phyloP scores from a whole-genome alignment of 208 protist species.

The Acanthamoeba comandoni region DNA sequence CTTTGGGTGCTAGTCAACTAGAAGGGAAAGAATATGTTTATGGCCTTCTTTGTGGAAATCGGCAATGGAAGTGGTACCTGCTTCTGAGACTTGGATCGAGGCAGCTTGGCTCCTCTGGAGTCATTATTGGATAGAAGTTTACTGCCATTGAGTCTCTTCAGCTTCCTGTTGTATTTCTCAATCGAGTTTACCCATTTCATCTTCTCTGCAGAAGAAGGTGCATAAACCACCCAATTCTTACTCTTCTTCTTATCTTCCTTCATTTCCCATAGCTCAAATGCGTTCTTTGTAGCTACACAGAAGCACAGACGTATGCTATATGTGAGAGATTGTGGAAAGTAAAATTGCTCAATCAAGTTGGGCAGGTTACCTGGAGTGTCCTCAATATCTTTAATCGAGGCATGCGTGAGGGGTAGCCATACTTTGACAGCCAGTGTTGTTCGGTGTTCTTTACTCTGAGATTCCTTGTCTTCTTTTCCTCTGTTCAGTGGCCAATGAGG shows the following conservation, averaged over 20 bases:
- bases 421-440: no score
- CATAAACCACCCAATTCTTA: conserved; percentile 60
- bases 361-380: conserved; percentile 18
- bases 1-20: no score
- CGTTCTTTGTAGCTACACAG: conserved; percentile 22
- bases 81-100: no score
- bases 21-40: no score
- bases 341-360: background rate
- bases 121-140: no score
- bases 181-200: conserved; percentile 28
- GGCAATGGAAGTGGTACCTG: no score
- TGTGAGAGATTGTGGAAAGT: conserved; percentile 2
- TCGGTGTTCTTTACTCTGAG: no score
- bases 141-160: no score
- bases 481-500: no score
- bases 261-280: conserved; percentile 43
- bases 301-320: background rate
- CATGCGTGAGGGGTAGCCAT: conserved; percentile 8
- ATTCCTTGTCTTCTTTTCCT: no score
- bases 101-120: no score
- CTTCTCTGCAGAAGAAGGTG: conserved; percentile 22
- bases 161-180: conserved; percentile 57
- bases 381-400: conserved; percentile 15
- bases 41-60: no score
- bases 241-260: conserved; percentile 38